Evolutionary conservation across 768 basidiomycete genomes (phyloP), one percentile per base, ranked within the genome.

Genomic region (Pleurotus tuber-regium): DNA sequence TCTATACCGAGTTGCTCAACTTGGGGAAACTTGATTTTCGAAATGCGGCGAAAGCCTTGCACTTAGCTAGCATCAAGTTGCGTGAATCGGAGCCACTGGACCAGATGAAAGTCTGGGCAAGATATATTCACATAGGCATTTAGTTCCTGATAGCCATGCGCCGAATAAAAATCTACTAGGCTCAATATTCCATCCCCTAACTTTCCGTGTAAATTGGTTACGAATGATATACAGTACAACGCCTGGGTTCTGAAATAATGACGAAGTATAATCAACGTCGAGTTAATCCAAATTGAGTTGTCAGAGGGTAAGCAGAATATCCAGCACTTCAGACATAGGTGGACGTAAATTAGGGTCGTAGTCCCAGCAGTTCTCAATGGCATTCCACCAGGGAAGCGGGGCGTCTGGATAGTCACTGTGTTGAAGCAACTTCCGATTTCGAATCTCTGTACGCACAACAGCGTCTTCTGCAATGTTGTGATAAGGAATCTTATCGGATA

Each of bases 1-100:
- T 43, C 43, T 43, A 43, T 43, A 14, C 43, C 14, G 43, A 43
- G 43, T 18, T 43, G 14, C 24, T n/a, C 43, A 43, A 43, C 14
- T 24, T 43, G 9, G 39, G 39, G 19, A 24, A 28, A 7, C 43
- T 43, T 28, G 24, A 25, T 24, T 14, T 28, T 12, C 43, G 24
- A 12, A 14, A 14, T 28, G 43, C 43, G 14, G 43, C 43, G 11
- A 43, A 23, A 24, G 43, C 43, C n/a, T 24, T 43, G 14, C 43
- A 43, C 18, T 14, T 9, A n/a, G 25, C 43, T 24, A 14, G 12
- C 11, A 43, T 43, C 25, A 18, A 9, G 23, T 25, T 43, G 11
- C 21, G 43, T 8, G 43, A 28, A 12, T 19, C 19, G 12, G 43
- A n/a, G 10, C 11, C 21, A 11, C 21, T 43, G 25, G 26, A 28